Percentiles rank a stretch among this genome's conserved stretches.
Evolutionary conservation across 2,329 filamentous ascomycete species (phyloP).

Genomic region (Pleomassaria siparia): DNA sequence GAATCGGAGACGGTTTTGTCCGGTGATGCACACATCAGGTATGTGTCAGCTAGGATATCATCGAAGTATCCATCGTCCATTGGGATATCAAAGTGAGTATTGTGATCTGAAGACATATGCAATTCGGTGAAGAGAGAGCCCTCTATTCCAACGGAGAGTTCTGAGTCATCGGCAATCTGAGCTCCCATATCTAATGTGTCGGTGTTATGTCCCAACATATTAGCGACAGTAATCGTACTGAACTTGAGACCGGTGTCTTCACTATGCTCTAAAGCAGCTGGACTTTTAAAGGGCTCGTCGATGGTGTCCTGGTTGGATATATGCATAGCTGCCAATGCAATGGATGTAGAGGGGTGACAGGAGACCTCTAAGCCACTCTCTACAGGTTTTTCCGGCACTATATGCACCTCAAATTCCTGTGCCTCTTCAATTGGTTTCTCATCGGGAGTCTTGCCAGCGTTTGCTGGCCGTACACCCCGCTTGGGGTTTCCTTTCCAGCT

Average conservation of each 20-base stretch:
- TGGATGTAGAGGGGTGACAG: too few species aligned
- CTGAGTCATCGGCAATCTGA: too few species aligned
- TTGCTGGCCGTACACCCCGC: neutral
- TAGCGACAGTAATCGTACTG: too few species aligned
- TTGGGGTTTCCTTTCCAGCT: constrained; percentile 5
- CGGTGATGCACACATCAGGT: neutral
- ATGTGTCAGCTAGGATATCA: neutral
- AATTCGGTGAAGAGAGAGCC: neutral
- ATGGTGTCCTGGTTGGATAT: too few species aligned
- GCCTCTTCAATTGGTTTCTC: neutral
- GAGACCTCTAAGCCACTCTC: too few species aligned
- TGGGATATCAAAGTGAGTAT: neutral
- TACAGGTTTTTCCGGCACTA: neutral
- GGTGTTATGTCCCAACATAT: too few species aligned
- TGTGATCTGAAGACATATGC: neutral
- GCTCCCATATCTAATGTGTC: too few species aligned
- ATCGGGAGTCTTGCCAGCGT: neutral
- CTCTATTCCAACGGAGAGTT: too few species aligned
- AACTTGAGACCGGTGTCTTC: too few species aligned
- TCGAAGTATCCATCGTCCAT: neutral
- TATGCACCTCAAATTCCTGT: neutral
- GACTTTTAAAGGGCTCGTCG: too few species aligned
- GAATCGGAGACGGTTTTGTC: constrained; percentile 1
- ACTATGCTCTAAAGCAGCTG: too few species aligned
- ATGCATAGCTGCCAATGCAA: too few species aligned